These are phyloP conservation scores for Claviceps pusilla DNA, from an alignment of 2,329 filamentous ascomycete species.

Conservation along the genomic window DNA sequence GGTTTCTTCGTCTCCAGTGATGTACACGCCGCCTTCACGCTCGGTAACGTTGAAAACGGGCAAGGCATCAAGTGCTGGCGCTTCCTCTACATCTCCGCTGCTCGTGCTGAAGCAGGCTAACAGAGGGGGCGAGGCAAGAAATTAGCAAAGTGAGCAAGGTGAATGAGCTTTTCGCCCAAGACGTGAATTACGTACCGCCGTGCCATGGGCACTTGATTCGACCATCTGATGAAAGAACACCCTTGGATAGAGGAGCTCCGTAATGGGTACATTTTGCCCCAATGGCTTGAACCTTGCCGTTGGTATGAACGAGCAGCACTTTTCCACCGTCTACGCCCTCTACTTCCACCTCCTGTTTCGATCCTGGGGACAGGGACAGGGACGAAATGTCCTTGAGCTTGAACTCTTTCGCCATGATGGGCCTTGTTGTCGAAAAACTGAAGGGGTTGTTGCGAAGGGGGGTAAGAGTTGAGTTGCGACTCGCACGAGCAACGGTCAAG, in stretches of 20 bases:
- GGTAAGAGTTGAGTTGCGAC: neutral
- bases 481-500: neutral
- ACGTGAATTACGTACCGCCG: slow-evolving; percentile 47
- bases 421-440: slow-evolving; percentile 13
- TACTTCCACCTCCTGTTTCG: slow-evolving; percentile 80
- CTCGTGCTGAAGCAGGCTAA: slow-evolving; percentile 80
- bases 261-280: slow-evolving; percentile 83
- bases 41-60: slow-evolving; percentile 68
- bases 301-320: slow-evolving; percentile 68
- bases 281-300: slow-evolving; percentile 61
- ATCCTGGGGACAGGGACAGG: slow-evolving; percentile 59
- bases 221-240: slow-evolving; percentile 68
- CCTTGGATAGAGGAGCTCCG: slow-evolving; percentile 75
- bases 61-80: slow-evolving; percentile 76
- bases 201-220: slow-evolving; percentile 92
- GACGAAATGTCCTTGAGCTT: slow-evolving; percentile 64
- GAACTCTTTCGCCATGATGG: slow-evolving; percentile 41
- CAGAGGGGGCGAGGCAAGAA: neutral
- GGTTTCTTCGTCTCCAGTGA: slow-evolving; percentile 61
- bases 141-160: slow-evolving; percentile 1
- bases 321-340: slow-evolving; percentile 79
- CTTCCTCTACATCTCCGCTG: slow-evolving; percentile 89
- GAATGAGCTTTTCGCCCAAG: neutral
- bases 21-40: slow-evolving; percentile 69
- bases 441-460: neutral